These are phyloP conservation scores for Paramecium biaurelia DNA, from an alignment of 73 alveolate genomes.

Conservation along the genomic window DNA sequence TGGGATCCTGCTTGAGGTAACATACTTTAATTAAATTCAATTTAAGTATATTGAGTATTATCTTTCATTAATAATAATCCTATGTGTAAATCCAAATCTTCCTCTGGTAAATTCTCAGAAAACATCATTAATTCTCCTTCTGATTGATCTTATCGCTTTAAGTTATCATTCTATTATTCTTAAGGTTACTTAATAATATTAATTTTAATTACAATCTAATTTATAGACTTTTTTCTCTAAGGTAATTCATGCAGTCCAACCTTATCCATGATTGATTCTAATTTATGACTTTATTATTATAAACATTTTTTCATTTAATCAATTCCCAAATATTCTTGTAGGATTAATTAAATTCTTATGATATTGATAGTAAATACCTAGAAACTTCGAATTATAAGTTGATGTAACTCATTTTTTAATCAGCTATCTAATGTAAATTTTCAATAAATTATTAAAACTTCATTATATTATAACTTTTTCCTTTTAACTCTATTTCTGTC, in stretches of 20 bases:
- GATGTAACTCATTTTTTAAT: background rate
- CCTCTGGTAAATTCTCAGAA: background rate
- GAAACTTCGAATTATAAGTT: background rate
- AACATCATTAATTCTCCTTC: background rate
- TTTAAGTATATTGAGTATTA: background rate
- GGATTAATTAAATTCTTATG: background rate
- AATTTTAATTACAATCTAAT: background rate
- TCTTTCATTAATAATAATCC: background rate
- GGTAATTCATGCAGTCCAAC: background rate
- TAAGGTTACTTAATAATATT: background rate
- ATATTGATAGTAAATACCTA: background rate
- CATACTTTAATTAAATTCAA: background rate
- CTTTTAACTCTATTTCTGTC: background rate
- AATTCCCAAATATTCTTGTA: background rate
- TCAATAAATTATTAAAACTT: background rate
- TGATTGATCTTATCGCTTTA: background rate
- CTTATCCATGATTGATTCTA: background rate
- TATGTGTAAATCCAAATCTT: background rate
- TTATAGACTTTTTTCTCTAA: background rate
- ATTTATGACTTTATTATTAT: background rate
- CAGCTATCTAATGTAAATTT: background rate
- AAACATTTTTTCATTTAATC: background rate
- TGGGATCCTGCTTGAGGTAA: background rate
- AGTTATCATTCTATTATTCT: background rate
- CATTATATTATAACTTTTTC: background rate